These are phyloP conservation scores for Trichoderma koningiopsis DNA, from an alignment of 2,329 filamentous ascomycete species.

Conservation along the genomic window DNA sequence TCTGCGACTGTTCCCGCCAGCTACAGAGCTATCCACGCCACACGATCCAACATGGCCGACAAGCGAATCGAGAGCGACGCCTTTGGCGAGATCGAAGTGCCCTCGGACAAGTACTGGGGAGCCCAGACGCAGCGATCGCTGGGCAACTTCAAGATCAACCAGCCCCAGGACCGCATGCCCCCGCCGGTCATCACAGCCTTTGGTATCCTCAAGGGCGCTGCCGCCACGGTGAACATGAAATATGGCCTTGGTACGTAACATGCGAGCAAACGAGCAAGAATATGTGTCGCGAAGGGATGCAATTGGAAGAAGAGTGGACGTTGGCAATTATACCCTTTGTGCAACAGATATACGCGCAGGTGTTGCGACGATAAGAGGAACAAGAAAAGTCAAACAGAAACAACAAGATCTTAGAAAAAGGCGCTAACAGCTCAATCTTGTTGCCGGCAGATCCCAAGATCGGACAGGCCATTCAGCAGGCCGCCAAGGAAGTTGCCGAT, in stretches of 20 bases:
- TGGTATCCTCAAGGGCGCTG: constrained; percentile 95
- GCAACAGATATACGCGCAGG: neutral
- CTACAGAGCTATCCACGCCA: constrained; percentile 28
- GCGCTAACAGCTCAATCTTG: neutral
- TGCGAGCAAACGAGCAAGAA: constrained; percentile 19
- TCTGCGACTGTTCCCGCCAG: neutral
- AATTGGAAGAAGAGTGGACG: neutral
- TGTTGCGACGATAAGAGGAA: neutral
- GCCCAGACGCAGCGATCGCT: constrained; percentile 95
- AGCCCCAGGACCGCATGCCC: constrained; percentile 98
- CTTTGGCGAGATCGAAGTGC: constrained; percentile 94
- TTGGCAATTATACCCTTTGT: neutral
- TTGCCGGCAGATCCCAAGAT: constrained; percentile 63
- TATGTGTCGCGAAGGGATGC: neutral
- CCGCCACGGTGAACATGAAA: constrained; percentile 92
- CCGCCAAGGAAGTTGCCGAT: constrained; percentile 87
- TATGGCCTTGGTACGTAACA: constrained; percentile 76
- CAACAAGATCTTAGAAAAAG: neutral
- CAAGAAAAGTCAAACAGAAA: neutral
- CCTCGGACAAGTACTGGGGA: constrained; percentile 95
- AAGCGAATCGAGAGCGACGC: constrained; percentile 88
- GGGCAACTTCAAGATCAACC: constrained; percentile 98
- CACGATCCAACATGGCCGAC: constrained; percentile 46
- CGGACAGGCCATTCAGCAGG: constrained; percentile 90
- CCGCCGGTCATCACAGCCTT: constrained; percentile 89